These are phyloP conservation scores for Trifolium fragiferum DNA, from an alignment of 306 rosid genomes.

Conservation along the genomic window DNA sequence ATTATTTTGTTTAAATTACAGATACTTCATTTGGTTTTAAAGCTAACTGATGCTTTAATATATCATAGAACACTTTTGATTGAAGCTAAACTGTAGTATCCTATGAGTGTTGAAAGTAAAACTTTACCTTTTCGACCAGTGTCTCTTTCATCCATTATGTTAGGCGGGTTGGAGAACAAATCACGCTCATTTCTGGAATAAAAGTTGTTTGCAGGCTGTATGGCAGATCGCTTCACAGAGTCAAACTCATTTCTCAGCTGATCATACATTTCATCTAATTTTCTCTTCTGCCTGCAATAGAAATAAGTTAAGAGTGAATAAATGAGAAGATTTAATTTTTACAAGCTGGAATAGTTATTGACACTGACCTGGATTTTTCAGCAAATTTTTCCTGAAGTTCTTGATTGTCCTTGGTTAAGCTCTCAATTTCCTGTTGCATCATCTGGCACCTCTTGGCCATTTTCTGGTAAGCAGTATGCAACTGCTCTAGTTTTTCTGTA, in stretches of 20 bases:
- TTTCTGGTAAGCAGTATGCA: slow-evolving; percentile 90
- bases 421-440: slow-evolving; percentile 92
- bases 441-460: slow-evolving; percentile 87
- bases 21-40: slow-evolving; percentile 15
- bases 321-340: slow-evolving; percentile 35
- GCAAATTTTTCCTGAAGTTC: slow-evolving; percentile 98
- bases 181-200: slow-evolving; percentile 88
- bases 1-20: slow-evolving; percentile 4
- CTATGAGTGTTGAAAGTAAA: slow-evolving; percentile 34
- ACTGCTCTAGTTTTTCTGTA: slow-evolving; percentile 88
- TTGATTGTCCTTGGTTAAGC: slow-evolving; percentile 90
- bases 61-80: neutral
- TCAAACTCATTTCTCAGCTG: slow-evolving; percentile 87
- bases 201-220: slow-evolving; percentile 83
- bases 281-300: slow-evolving; percentile 92
- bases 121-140: slow-evolving; percentile 74
- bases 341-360: slow-evolving; percentile 16
- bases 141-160: slow-evolving; percentile 79
- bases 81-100: slow-evolving; percentile 22
- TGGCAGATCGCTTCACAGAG: slow-evolving; percentile 75
- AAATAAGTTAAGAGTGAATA: slow-evolving; percentile 29
- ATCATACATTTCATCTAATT: slow-evolving; percentile 98
- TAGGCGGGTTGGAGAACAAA: slow-evolving; percentile 74
- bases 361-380: slow-evolving; percentile 84
- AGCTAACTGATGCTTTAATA: slow-evolving; percentile 12